phyloP scores from a whole-genome alignment of 176 grass and related monocot genomes.

The Aegilops umbellulata region DNA sequence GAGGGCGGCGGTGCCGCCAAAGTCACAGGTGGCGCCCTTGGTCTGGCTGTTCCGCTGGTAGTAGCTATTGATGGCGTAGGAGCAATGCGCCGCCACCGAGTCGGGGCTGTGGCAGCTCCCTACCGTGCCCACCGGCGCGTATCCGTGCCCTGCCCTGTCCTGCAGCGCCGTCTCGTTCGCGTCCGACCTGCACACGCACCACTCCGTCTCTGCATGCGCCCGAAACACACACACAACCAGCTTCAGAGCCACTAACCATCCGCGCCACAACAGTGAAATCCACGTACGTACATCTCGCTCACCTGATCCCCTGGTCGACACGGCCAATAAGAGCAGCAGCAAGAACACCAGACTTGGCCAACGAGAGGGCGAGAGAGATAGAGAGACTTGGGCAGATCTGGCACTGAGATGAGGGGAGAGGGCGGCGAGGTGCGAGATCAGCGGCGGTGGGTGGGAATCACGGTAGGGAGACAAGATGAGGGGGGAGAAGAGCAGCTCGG shows the following conservation, averaged over 20 bases:
- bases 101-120: slow-evolving; percentile 52
- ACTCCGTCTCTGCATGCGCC: slow-evolving; percentile 24
- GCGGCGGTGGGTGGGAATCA: no score
- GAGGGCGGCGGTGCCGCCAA: slow-evolving; percentile 67
- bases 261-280: no score
- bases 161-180: slow-evolving; percentile 39
- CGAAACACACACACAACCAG: neutral
- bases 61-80: slow-evolving; percentile 78
- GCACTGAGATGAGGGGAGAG: no score
- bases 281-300: neutral
- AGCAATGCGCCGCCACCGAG: slow-evolving; percentile 50
- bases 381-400: no score
- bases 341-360: neutral
- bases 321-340: slow-evolving; percentile 32
- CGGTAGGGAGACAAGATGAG: no score
- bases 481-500: no score
- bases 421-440: no score
- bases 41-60: slow-evolving; percentile 56
- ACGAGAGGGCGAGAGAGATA: no score
- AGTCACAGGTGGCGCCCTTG: slow-evolving; percentile 84
- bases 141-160: slow-evolving; percentile 62
- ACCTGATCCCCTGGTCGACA: slow-evolving; percentile 35
- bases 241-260: no score
- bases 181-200: slow-evolving; percentile 57
- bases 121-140: slow-evolving; percentile 33